Conservation (phyloP, 805 yeast genomes). For the Pichia paraexigua region DNA sequence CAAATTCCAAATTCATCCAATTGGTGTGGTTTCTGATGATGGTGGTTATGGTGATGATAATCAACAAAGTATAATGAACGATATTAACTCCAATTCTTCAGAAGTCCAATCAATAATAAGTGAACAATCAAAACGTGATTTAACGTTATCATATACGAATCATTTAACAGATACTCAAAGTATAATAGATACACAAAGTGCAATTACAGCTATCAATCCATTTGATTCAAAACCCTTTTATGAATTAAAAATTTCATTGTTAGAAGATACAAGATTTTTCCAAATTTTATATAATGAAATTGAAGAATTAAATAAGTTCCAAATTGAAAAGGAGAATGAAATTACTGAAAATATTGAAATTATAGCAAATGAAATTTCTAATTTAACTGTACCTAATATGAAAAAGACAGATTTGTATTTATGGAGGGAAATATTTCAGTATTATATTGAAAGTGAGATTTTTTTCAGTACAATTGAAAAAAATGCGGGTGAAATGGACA, state of each 20-base stretch:
- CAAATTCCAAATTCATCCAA: slow-evolving; percentile 11
- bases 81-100: too few species aligned
- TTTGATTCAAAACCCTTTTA: slow-evolving; percentile 17
- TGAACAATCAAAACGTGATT: neutral
- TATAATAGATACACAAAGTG: neutral
- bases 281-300: slow-evolving; percentile 49
- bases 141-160: neutral
- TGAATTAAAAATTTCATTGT: slow-evolving; percentile 31
- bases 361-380: slow-evolving; percentile 33
- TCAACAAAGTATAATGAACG: too few species aligned
- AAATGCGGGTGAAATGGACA: slow-evolving; percentile 35
- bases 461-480: slow-evolving; percentile 40
- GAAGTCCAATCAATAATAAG: neutral
- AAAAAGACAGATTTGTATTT: slow-evolving; percentile 49
- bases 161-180: neutral
- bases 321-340: slow-evolving; percentile 34
- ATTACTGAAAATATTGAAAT: slow-evolving; percentile 35
- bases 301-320: slow-evolving; percentile 38
- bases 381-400: slow-evolving; percentile 33
- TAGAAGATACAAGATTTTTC: slow-evolving; percentile 55
- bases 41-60: neutral
- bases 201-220: slow-evolving; percentile 15
- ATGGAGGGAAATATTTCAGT: slow-evolving; percentile 63
- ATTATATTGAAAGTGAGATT: slow-evolving; percentile 59
- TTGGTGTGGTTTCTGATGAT: slow-evolving; percentile 1